Percentiles rank a stretch among this genome's conserved stretches.
These are phyloP conservation scores for Sungouiella blattae DNA, from an alignment of 805 yeast genomes.

Conservation along the genomic window DNA sequence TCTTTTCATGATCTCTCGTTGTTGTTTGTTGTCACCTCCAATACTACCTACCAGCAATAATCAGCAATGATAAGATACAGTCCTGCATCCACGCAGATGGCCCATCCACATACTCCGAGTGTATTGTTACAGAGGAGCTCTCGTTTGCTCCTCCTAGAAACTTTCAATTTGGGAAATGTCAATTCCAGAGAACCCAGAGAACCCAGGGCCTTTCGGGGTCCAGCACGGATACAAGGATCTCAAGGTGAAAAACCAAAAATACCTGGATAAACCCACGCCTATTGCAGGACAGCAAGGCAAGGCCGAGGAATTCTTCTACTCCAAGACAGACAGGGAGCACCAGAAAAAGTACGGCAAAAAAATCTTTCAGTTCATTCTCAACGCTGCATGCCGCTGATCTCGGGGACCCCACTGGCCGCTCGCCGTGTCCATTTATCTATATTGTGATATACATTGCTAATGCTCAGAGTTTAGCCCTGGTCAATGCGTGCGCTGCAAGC, in stretches of 20 bases:
- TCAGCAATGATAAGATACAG: no score
- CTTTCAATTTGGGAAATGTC: conserved; percentile 3
- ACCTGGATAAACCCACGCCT: conserved; percentile 34
- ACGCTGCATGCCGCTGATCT: conserved; percentile 13
- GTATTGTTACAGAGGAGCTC: no score
- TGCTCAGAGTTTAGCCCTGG: conserved; percentile 2
- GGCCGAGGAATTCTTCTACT: conserved; percentile 24
- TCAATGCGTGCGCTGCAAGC: conserved; percentile 14
- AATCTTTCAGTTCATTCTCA: conserved; percentile 19
- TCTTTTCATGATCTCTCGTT: no score
- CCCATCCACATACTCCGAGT: no score
- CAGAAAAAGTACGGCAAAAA: conserved; percentile 31
- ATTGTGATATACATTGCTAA: background rate
- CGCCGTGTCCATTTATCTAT: background rate
- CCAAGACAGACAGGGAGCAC: conserved; percentile 28
- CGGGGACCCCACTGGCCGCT: conserved; percentile 16
- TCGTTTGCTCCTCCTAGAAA: background rate
- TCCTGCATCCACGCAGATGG: no score
- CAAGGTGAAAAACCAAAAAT: conserved; percentile 27
- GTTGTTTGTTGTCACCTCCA: no score
- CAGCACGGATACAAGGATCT: conserved; percentile 33
- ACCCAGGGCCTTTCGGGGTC: conserved; percentile 22
- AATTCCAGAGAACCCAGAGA: conserved; percentile 30
- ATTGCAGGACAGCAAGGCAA: conserved; percentile 22
- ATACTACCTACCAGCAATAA: no score